A percentile compares a stretch with the other conserved stretches of the same genome.
Evolutionary conservation across 768 basidiomycete genomes (phyloP).

Genomic region (Amanita phalloides): DNA sequence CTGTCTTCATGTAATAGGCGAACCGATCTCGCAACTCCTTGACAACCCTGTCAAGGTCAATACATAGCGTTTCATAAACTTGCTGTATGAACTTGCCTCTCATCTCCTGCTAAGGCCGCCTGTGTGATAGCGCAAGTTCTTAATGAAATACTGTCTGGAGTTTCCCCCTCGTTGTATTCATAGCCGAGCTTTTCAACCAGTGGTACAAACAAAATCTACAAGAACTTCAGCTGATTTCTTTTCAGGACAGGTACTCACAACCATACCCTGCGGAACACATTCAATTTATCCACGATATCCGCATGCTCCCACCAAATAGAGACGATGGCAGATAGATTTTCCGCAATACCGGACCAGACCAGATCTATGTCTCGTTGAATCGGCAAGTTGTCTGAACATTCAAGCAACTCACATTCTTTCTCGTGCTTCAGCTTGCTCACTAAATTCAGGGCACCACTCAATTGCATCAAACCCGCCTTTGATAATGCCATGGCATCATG

Average conservation of each 20-base stretch:
- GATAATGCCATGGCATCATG: constrained; percentile 75
- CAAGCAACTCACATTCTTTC: constrained; percentile 53
- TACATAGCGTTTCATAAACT: neutral
- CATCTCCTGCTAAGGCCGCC: constrained; percentile 22
- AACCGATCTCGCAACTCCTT: constrained; percentile 66
- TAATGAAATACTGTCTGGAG: constrained; percentile 56
- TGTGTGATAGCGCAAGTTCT: constrained; percentile 63
- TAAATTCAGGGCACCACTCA: constrained; percentile 70
- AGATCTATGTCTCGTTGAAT: constrained; percentile 36
- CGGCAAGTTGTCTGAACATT: neutral
- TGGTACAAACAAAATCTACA: constrained; percentile 57
- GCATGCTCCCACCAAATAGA: constrained; percentile 81
- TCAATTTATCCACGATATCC: constrained; percentile 38
- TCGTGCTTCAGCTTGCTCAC: constrained; percentile 62
- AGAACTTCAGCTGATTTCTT: constrained; percentile 2
- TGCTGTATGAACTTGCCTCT: constrained; percentile 12
- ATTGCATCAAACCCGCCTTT: constrained; percentile 66
- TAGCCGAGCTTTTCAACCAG: constrained; percentile 73
- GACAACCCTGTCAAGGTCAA: constrained; percentile 43
- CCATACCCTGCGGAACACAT: constrained; percentile 51
- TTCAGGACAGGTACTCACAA: neutral
- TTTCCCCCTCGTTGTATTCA: constrained; percentile 56
- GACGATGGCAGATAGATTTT: constrained; percentile 40
- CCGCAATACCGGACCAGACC: constrained; percentile 68
- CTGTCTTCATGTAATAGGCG: constrained; percentile 52